Base-by-base conservation (phyloP, 345 rosid species). In the Populus simonii region DNA sequence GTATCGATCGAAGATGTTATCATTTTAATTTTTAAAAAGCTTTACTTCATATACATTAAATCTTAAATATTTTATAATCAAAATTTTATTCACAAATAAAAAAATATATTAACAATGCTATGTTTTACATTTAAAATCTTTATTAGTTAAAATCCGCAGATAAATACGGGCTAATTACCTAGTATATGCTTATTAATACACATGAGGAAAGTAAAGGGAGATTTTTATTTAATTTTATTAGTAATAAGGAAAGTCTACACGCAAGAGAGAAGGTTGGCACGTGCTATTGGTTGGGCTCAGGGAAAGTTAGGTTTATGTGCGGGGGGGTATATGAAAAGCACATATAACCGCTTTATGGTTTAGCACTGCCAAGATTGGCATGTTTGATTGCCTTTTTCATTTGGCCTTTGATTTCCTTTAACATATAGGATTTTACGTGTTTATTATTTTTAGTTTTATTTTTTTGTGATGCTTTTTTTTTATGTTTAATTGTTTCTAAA, bases 281-380 rank as follows among this genome's bases (percentile, higher is more conserved):
- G 76, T 81, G 86, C 72, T 16, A 38, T n/a, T 12, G 41, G 72
- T 41, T 67, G 49, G 70, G 82, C 62, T 85, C 61, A 59, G 63
- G 86, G 53, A 55, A 59, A 72, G 80, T 84, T 84, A 86, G 88
- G 86, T 80, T 75, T 65, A 55, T 57, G 78, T 31, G 17, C 7
- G 23, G 75, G 75, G 72, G 78, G 68, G 71, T 76, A 80, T 74
- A 61, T 86, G 94, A 90, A 86, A 88, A 89, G 81, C 87, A 85
- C 93, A 62, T 75, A 72, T 77, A 90, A 87, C 92, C 78, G 88
- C 80, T 86, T 90, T 81, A 76, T 73, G 86, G 88, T 82, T 80
- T 74, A 82, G 80, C 75, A 71, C 78, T 80, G 71, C 76, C 75
- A 77, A 80, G 86, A 86, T 86, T 74, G 87, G 77, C 83, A 80